phyloP scores from a whole-genome alignment of 176 grass and related monocot species.

The Paspalum vaginatum region DNA sequence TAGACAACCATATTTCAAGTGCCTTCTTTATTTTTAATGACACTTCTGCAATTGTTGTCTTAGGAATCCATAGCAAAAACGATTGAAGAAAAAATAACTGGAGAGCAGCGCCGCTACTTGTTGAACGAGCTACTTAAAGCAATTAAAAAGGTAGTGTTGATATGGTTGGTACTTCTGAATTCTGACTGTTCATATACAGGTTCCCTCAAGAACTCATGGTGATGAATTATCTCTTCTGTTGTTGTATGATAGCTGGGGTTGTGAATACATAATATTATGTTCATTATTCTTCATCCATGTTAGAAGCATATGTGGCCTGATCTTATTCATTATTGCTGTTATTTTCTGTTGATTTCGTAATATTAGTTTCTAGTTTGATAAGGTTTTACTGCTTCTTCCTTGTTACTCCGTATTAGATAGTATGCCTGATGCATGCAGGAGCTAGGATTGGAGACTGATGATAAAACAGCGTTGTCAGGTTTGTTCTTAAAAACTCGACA shows the following conservation, averaged over 20 bases:
- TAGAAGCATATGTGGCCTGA: not conserved
- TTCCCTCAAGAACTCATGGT: constrained; percentile 13
- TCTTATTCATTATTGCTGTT: not conserved
- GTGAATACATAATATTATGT: not conserved
- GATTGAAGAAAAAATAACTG: constrained; percentile 80
- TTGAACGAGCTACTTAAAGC: constrained; percentile 80
- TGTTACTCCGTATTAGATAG: not conserved
- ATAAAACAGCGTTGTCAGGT: constrained; percentile 98
- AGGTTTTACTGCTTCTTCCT: constrained; percentile 3
- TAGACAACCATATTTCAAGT: not conserved
- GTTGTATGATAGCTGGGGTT: not conserved
- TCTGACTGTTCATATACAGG: not conserved
- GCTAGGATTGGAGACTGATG: constrained; percentile 96
- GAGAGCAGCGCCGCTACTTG: constrained; percentile 76
- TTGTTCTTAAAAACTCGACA: constrained; percentile 46
- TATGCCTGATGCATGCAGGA: constrained; percentile 53
- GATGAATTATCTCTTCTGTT: not conserved
- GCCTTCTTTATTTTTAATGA: constrained; percentile 23
- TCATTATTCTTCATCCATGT: not conserved
- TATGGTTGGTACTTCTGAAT: not conserved
- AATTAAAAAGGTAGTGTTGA: constrained; percentile 68
- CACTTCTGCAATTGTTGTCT: constrained; percentile 7
- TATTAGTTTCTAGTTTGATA: constrained; percentile 16
- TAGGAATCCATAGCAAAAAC: constrained; percentile 70
- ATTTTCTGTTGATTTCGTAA: constrained; percentile 3